Evolutionary conservation across 345 rosid species (phyloP).

Genomic region (Hypericum perforatum): DNA sequence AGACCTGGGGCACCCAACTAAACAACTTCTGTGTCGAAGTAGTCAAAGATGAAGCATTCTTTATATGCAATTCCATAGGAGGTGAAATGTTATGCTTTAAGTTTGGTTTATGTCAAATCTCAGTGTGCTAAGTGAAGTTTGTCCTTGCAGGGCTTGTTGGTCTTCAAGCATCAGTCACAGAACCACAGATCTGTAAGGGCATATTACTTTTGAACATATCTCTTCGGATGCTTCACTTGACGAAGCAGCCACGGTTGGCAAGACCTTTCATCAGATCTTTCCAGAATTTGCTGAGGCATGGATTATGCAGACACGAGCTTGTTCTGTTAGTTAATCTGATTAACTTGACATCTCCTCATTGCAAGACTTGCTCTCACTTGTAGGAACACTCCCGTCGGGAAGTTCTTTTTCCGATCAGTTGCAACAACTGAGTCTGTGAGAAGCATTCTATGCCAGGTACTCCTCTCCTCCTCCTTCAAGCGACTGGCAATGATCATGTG

Average conservation of each 20-base stretch:
- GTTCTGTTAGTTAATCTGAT: slow-evolving; percentile 1
- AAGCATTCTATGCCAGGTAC: slow-evolving; percentile 68
- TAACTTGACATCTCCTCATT: neutral
- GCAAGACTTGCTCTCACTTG: slow-evolving; percentile 10
- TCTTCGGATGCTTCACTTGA: slow-evolving; percentile 76
- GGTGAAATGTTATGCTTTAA: slow-evolving; percentile 32
- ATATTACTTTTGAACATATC: slow-evolving; percentile 64
- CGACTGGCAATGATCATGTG: no score
- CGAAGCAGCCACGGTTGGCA: slow-evolving; percentile 70
- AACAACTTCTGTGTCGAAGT: slow-evolving; percentile 60
- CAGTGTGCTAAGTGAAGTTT: neutral
- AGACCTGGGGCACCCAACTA: slow-evolving; percentile 79
- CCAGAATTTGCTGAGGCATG: slow-evolving; percentile 71
- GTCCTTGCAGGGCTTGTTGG: slow-evolving; percentile 80
- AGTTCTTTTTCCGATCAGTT: slow-evolving; percentile 48
- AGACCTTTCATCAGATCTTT: slow-evolving; percentile 69
- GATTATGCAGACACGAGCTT: neutral
- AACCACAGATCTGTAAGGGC: slow-evolving; percentile 60
- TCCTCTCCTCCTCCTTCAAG: no score
- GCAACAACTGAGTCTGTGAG: slow-evolving; percentile 61
- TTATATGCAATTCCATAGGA: slow-evolving; percentile 89
- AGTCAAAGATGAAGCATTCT: slow-evolving; percentile 74
- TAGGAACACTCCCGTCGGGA: slow-evolving; percentile 72
- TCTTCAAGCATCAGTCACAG: slow-evolving; percentile 76
- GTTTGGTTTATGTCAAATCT: neutral